Evolutionary conservation across 2,329 filamentous ascomycete genomes (phyloP).

Genomic region (Pseudogymnoascus sp.): DNA sequence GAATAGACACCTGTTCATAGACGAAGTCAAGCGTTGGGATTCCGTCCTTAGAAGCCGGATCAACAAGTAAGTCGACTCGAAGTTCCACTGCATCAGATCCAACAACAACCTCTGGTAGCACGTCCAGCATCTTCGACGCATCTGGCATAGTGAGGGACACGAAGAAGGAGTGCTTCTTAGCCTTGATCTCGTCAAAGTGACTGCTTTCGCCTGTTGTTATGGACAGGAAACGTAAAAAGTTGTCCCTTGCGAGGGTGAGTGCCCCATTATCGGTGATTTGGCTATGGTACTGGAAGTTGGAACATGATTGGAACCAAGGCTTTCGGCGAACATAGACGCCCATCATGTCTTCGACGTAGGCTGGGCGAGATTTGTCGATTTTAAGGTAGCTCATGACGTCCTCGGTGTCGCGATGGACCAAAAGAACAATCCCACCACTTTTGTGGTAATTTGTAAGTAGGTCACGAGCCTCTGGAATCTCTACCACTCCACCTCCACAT

Average conservation of each 20-base stretch:
- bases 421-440: constrained; percentile 72
- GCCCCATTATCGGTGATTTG: constrained; percentile 42
- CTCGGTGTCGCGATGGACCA: constrained; percentile 80
- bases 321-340: constrained; percentile 83
- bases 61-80: constrained; percentile 80
- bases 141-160: constrained; percentile 81
- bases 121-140: constrained; percentile 52
- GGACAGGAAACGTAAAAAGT: constrained; percentile 66
- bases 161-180: constrained; percentile 77
- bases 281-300: constrained; percentile 89
- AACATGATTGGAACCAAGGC: constrained; percentile 85
- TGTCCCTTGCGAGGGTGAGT: constrained; percentile 34
- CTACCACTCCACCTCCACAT: constrained; percentile 88
- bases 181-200: constrained; percentile 49
- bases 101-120: constrained; percentile 65
- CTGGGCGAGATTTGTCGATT: constrained; percentile 81
- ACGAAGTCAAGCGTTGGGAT: constrained; percentile 67
- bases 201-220: constrained; percentile 56
- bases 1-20: constrained; percentile 68
- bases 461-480: constrained; percentile 70
- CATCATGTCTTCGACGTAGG: constrained; percentile 87
- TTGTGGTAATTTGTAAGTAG: constrained; percentile 66
- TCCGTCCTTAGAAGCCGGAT: constrained; percentile 46
- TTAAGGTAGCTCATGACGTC: constrained; percentile 83
- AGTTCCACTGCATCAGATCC: constrained; percentile 91